Base-by-base conservation (phyloP, 805 yeast species). In the Yarrowia sp. region DNA sequence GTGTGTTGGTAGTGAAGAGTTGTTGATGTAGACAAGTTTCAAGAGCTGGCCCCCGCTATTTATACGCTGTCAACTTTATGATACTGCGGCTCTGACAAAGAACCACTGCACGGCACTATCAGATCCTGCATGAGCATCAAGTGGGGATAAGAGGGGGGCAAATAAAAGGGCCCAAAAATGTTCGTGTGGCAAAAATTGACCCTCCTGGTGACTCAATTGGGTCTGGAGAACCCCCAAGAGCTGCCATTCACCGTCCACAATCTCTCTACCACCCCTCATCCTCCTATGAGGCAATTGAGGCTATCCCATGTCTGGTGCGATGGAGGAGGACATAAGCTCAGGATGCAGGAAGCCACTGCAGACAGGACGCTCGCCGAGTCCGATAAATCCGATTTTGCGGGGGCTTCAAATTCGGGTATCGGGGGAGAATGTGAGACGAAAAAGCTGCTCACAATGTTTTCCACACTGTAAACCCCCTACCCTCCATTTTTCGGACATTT, bases 71-170 rank as follows among this genome's bases (percentile, higher is more conserved):
- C 46, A 26, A 55, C 61, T 56, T 41, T 56, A 55, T 15, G 36
- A 16, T 22, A 10, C 61, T 32, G 38, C 40, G 61, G 42, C 42
- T 16, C 41, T 11, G 19, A 59, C 52, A 59, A 43, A 59, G 52
- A 45, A 35, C 12, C 16, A 11, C 19, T 59, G 65, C 65, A 59
- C 65, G 65, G 64, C 65, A 59, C 65, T 59, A 59, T 59, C 65
- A 43, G 65, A 59, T 59, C 52, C 65, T 59, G 65, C 65, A 59
- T 32, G 65, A 16, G 11, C 63, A 56, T 56, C 63, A 26, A 26
- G 63, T 3, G 63, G 42, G 48, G 36, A 36, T 22, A 8, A 26
- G 32, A 26, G 32, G 32, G 26, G 45, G 45, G 35, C 15, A 10
- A 11, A 2, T 32, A n/a, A 19, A 16, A 4, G 48, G 38, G 36